Percentiles rank a stretch among this genome's conserved stretches.
phyloP scores from a whole-genome alignment of 1,284 basidiomycete species.

The Wallemia ichthyophaga region DNA sequence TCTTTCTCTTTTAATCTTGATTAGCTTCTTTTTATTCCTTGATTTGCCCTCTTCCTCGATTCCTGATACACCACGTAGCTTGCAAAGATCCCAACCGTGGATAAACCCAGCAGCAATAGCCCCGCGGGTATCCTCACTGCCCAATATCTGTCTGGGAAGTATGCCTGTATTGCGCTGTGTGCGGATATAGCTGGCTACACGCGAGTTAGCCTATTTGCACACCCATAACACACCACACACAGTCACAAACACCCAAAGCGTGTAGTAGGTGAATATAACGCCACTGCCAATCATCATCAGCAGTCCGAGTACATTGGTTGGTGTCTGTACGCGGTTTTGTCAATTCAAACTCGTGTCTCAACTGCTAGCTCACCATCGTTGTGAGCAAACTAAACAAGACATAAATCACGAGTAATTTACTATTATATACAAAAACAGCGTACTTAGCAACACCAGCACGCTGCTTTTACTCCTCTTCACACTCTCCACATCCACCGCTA shows the following conservation, averaged over 20 bases:
- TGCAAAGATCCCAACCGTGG: conserved; percentile 44
- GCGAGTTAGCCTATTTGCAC: background rate
- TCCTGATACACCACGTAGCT: conserved; percentile 29
- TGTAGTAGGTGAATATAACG: conserved; percentile 61
- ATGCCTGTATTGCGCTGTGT: conserved; percentile 33
- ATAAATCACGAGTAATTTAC: background rate
- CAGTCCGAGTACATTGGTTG: conserved; percentile 34
- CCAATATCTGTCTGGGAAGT: conserved; percentile 70
- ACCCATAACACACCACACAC: conserved; percentile 20
- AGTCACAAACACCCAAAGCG: conserved; percentile 57
- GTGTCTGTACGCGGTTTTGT: background rate
- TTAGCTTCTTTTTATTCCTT: background rate
- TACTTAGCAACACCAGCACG: too few relatives aligned
- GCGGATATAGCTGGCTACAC: conserved; percentile 60
- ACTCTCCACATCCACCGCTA: too few relatives aligned
- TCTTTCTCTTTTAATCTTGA: background rate
- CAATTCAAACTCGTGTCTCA: background rate
- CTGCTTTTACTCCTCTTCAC: too few relatives aligned
- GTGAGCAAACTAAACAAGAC: background rate
- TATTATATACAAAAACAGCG: background rate
- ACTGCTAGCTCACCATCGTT: background rate
- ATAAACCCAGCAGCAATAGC: conserved; percentile 42
- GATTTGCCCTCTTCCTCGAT: background rate
- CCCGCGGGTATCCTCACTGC: conserved; percentile 57
- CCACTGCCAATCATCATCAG: conserved; percentile 45